phyloP scores from a whole-genome alignment of 129 eudicot species.

The Sambucus nigra region DNA sequence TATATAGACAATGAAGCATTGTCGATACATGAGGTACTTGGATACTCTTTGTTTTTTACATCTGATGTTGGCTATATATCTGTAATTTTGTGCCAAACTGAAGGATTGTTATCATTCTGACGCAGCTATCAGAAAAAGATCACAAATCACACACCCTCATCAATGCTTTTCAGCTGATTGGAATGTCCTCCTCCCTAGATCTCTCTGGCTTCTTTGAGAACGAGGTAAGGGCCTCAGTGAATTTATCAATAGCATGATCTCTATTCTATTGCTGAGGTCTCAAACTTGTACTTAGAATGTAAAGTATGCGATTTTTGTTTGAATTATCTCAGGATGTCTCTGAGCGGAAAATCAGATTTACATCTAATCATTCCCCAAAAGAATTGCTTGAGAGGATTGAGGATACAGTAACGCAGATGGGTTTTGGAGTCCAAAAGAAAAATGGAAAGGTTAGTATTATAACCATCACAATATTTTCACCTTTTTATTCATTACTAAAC shows the following conservation, averaged over 20 bases:
- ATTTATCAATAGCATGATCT: background rate
- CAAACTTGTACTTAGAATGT: background rate
- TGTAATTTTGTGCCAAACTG: slow-evolving; percentile 4
- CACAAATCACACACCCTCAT: slow-evolving; percentile 50
- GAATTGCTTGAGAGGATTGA: slow-evolving; percentile 68
- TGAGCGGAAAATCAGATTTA: slow-evolving; percentile 88
- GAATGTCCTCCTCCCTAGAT: slow-evolving; percentile 84
- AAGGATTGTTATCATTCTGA: slow-evolving; percentile 6
- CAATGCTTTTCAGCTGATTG: slow-evolving; percentile 91
- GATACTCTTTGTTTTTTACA: background rate
- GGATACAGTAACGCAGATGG: slow-evolving; percentile 64
- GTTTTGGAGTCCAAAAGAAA: slow-evolving; percentile 77
- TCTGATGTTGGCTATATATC: background rate
- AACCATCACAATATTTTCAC: no score
- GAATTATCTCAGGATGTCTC: slow-evolving; percentile 57
- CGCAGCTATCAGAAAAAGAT: slow-evolving; percentile 48
- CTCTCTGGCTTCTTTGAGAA: slow-evolving; percentile 91
- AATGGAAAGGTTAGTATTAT: slow-evolving; percentile 63
- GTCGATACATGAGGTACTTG: slow-evolving; percentile 35
- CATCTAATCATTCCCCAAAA: slow-evolving; percentile 64
- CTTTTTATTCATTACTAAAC: no score
- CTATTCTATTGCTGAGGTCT: background rate
- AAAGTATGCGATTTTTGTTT: background rate
- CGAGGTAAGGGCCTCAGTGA: slow-evolving; percentile 38
- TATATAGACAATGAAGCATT: slow-evolving; percentile 49